Base-by-base conservation (phyloP, 345 rosid species). In the Euphorbia pulcherrima region DNA sequence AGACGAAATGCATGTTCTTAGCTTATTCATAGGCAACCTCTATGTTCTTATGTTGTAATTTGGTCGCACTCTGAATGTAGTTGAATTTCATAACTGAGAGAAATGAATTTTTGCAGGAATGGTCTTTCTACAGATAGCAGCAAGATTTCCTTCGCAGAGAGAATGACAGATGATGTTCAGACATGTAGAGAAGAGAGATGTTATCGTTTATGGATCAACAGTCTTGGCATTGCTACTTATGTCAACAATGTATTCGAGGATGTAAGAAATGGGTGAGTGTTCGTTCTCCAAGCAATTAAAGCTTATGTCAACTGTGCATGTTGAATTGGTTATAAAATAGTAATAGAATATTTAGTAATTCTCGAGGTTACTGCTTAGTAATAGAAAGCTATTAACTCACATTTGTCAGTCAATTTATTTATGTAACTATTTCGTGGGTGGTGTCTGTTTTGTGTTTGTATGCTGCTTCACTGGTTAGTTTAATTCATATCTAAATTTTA, bases 101-200 rank as follows among this genome's bases (percentile, higher is more conserved):
- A 41, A 51, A 65, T 47, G 63, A 21, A 67, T 74, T 73, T 37
- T 77, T 84, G 80, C 85, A 90, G 96, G 91, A 91, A 80, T 84
- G 98, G 97, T 75, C 76, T 93, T 68, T 82, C 83, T 57, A 82
- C 80, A 40, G 95, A 89, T 71, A 83, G 80, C 80, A 85, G 71
- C 78, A 85, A 83, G 62, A 64, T 83, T 67, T 84, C 96, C 59
- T 93, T 82, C 71, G 96, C 96, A 4, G 96, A 90, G 86, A 93
- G 88, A 96, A 90, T 90, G 83, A 80, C 90, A 0, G 98, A 90
- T 65, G 97, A 93, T 79, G 78, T 79, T 46, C 89, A 83, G 69
- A 89, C 92, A 60, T 89, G 85, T 52, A 85, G 97, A 79, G 95
- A 93, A 57, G 96, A 90, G 79, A 86, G 97, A 81, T 90, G 97